These are phyloP conservation scores for Lipomyces chichibuensis DNA, from an alignment of 805 yeast species.

Conservation along the genomic window DNA sequence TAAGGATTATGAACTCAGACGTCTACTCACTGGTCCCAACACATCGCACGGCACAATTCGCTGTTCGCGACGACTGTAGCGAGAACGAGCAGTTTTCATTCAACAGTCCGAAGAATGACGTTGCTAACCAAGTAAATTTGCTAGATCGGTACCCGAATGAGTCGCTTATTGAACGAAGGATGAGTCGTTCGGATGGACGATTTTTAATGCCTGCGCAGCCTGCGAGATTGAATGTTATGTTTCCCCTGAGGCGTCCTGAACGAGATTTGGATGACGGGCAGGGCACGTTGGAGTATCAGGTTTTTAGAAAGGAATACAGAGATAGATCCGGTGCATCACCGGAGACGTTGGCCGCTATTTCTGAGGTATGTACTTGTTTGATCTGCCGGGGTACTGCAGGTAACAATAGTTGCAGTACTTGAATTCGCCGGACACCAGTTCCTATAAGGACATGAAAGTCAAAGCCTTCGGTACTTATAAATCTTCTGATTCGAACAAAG, in stretches of 20 bases:
- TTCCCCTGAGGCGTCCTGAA: not conserved
- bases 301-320: not conserved
- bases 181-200: not conserved
- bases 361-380: slow-evolving; percentile 8
- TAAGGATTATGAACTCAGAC: not conserved
- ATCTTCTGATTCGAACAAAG: slow-evolving; percentile 20
- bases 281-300: not conserved
- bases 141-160: not conserved
- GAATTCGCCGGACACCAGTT: not conserved
- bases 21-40: not conserved
- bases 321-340: slow-evolving; percentile 16
- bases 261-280: not conserved
- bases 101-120: not conserved
- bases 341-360: slow-evolving; percentile 26
- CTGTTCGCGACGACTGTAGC: not conserved
- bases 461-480: not conserved
- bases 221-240: slow-evolving; percentile 2
- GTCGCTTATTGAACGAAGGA: not conserved
- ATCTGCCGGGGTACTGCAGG: not conserved
- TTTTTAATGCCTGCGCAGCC: not conserved
- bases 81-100: not conserved
- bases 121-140: not conserved
- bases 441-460: not conserved
- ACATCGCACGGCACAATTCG: not conserved
- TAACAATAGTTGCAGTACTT: not conserved